Base-by-base conservation (phyloP, 2,329 filamentous ascomycete genomes). In the Colletotrichum destructivum region DNA sequence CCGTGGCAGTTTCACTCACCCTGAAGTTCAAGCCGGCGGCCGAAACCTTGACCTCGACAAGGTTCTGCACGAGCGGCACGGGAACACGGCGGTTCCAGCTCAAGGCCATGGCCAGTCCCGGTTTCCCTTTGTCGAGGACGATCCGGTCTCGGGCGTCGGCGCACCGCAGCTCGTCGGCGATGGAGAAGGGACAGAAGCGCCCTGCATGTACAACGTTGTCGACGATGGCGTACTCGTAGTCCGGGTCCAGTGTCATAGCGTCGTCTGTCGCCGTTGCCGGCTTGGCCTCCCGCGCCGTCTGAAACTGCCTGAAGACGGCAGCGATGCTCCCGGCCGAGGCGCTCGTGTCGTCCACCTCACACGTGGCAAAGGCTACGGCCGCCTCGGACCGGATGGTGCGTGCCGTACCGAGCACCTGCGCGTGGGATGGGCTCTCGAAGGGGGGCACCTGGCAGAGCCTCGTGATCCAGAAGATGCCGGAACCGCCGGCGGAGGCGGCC, bases 401-500 rank as follows among this genome's bases (percentile, higher is more conserved):
- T 2, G 77, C 75, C 0, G 76, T 49, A 0, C 81, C 81, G 21
- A 81, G 69, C 9, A 76, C 61, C 38, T 76, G 75, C 0, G 77
- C 78, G 16, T 76, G 78, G 21, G 69, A 35, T 0, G 80, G 79
- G 42, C 79, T 75, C 18, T 46, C 4, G 59, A 77, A 80, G n/a
- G n/a, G n/a, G 0, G 63, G 40, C 1, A 77, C 71, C 31, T 81
- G 78, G 3, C 65, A 71, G 0, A 74, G 71, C 2, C 75, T 74
- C 2, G 79, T 81, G 5, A 82, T 51, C 81, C 81, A 82, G 13
- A 81, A 71, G n/a, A 81, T 56, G 0, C 72, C 63, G 21, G 66
- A 13, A 16, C 42, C 42, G 18, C 42, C 13, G 42, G 42, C 18
- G 42, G 13, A 16, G 15, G 18, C 42, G 15, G 42, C 18, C 18